Conservation (phyloP, 805 yeast genomes). For the Suhomyces xylopsoci region DNA sequence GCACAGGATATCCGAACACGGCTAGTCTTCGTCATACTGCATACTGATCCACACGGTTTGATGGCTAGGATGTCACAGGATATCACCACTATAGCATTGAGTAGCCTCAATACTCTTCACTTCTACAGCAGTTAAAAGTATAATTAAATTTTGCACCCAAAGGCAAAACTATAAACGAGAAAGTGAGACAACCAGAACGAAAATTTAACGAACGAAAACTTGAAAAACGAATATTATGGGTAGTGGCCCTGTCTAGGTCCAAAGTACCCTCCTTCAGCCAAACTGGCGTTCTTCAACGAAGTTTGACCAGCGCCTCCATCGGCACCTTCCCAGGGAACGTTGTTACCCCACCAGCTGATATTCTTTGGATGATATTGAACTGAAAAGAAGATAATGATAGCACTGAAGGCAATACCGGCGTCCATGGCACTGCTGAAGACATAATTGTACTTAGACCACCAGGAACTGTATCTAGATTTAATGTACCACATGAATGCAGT, state of each 20-base stretch:
- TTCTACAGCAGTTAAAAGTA: too few species aligned
- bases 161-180: too few species aligned
- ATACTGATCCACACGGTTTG: too few species aligned
- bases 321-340: background rate
- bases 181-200: too few species aligned
- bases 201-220: background rate
- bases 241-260: slow-evolving; percentile 30
- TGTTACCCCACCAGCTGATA: slow-evolving; percentile 9
- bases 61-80: too few species aligned
- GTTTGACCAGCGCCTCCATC: slow-evolving; percentile 1
- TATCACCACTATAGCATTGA: too few species aligned
- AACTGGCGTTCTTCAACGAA: slow-evolving; percentile 16
- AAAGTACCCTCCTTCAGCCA: slow-evolving; percentile 34
- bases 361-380: slow-evolving; percentile 25
- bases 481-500: slow-evolving; percentile 24
- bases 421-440: slow-evolving; percentile 25
- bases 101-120: too few species aligned
- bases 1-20: too few species aligned
- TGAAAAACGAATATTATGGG: background rate
- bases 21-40: too few species aligned
- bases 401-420: slow-evolving; percentile 30
- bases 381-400: slow-evolving; percentile 32
- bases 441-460: slow-evolving; percentile 35
- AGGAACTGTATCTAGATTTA: slow-evolving; percentile 20
- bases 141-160: too few species aligned